Base-by-base conservation (phyloP, 306 rosid species). In the Ziziphus jujuba region DNA sequence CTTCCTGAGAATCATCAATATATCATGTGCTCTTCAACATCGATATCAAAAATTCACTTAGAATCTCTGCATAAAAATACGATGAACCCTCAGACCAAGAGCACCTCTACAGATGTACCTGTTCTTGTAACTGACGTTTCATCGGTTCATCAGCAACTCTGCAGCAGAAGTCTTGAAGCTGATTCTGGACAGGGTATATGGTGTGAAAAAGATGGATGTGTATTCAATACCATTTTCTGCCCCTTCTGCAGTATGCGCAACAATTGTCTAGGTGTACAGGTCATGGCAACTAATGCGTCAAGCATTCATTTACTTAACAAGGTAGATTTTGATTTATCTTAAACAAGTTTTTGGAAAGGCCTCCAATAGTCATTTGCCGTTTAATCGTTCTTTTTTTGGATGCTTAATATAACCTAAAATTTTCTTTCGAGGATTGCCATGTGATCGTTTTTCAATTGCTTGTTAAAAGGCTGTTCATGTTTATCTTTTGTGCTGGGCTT, bases 151-250 rank as follows among this genome's bases (percentile, higher is more conserved):
- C 86, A 72, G 63, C 82, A 74, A 35, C 69, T 89, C 70, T 77
- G 58, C 51, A 69, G 67, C 53, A 73, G 80, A 66, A 74, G 68
- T 65, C 66, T 70, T 53, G 72, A 66, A 45, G 72, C 74, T 70
- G 62, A 72, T 67, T 57, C 65, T 6, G 87, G 81, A 50, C 82
- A 73, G 68, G 88, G 93, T 49, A 75, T 81, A 67, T 92, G 98
- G 98, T 82, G 88, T 72, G 81, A 69, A 61, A 89, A 87, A 75
- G 98, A 89, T 73, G 98, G 98, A 40, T 90, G 93, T 58, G 98
- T 92, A 67, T 90, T 81, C 79, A 80, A 80, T 53, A 48, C 80
- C 59, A 63, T 90, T 59, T 78, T 82, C 73, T 92, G 98, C 70
- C 96, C 97, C 74, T 90, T 86, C 84, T 92, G 98, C 80, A 59